These are phyloP conservation scores for Leccinellum rugosiceps DNA, from an alignment of 768 basidiomycete species.

Conservation along the genomic window DNA sequence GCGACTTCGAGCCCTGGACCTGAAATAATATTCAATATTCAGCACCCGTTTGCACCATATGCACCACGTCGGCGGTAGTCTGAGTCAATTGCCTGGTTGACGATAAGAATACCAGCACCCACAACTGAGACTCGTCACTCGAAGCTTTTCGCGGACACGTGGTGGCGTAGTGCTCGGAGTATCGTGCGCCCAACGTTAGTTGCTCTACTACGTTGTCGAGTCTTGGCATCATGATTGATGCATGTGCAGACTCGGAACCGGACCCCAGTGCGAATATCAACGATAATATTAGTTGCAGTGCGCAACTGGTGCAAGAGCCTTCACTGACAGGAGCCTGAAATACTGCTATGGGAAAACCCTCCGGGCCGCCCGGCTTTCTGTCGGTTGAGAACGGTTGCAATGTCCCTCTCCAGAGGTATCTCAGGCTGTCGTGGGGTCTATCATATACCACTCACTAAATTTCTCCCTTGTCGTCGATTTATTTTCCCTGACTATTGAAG, in stretches of 20 bases:
- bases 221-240: neutral
- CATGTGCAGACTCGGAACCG: neutral
- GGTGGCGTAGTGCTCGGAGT: too few species aligned
- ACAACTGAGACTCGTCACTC: too few species aligned
- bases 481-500: too few species aligned
- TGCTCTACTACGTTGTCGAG: too few species aligned
- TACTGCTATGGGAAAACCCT: neutral
- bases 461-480: neutral
- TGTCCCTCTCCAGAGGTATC: neutral
- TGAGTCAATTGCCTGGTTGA: too few species aligned
- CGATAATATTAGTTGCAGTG: neutral
- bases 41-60: too few species aligned
- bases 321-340: neutral
- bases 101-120: too few species aligned
- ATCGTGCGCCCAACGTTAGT: too few species aligned
- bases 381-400: neutral
- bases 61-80: neutral
- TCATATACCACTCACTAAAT: neutral
- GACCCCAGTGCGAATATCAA: neutral
- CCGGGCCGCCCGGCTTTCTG: neutral
- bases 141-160: too few species aligned
- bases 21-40: too few species aligned
- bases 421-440: slow-evolving; percentile 8
- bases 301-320: neutral
- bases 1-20: too few species aligned